These are phyloP conservation scores for Limnanthes douglasii DNA, from an alignment of 345 rosid species.

Conservation along the genomic window DNA sequence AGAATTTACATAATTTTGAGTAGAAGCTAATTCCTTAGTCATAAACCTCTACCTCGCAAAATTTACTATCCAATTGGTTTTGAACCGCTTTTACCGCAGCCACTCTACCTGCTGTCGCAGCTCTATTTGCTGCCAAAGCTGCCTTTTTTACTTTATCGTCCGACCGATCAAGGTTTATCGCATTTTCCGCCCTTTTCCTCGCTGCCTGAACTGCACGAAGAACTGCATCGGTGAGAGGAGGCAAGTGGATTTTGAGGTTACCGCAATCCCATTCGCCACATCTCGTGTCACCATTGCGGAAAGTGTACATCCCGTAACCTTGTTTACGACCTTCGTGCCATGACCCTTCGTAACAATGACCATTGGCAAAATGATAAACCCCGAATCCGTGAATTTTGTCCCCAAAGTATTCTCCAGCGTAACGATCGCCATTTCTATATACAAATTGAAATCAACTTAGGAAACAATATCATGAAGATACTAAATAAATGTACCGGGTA, in stretches of 20 bases:
- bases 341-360: conserved; percentile 80
- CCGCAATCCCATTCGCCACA: conserved; percentile 78
- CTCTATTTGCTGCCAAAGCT: conserved; percentile 9
- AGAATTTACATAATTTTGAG: no score
- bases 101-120: conserved; percentile 11
- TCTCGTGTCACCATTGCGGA: conserved; percentile 37
- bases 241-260: conserved; percentile 23
- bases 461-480: no score
- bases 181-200: conserved; percentile 4
- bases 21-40: no score
- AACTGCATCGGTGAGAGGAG: conserved; percentile 27
- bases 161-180: conserved; percentile 2
- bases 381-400: conserved; percentile 86
- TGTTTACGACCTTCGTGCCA: conserved; percentile 90
- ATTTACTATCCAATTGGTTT: conserved; percentile 42
- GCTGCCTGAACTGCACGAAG: conserved; percentile 31
- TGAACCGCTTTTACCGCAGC: conserved; percentile 48
- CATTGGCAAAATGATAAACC: conserved; percentile 60
- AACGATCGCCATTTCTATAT: conserved; percentile 70
- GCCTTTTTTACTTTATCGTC: conserved; percentile 7
- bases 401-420: conserved; percentile 79
- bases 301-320: conserved; percentile 71
- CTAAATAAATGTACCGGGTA: no score
- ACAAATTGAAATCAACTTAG: no score
- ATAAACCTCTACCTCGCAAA: conserved; percentile 36